phyloP scores from a whole-genome alignment of 2,329 filamentous ascomycete genomes.

The Blastomyces parvus region DNA sequence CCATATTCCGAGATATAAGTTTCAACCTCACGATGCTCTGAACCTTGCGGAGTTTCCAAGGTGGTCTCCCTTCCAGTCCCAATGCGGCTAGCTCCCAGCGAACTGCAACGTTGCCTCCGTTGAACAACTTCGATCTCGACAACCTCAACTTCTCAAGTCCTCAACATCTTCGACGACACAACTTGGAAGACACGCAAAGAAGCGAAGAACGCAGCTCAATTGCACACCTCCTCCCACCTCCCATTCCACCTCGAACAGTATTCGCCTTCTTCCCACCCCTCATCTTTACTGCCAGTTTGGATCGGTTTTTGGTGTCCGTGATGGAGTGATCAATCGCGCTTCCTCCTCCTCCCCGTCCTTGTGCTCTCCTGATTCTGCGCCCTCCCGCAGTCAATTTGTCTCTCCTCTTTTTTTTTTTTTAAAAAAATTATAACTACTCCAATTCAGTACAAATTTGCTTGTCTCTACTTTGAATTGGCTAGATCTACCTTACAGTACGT shows the following conservation, averaged over 20 bases:
- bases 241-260: too few relatives aligned
- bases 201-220: background rate
- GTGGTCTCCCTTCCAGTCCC: too few relatives aligned
- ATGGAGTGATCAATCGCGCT: background rate
- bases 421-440: background rate
- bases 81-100: background rate
- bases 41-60: too few relatives aligned
- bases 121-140: background rate
- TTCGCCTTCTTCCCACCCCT: background rate
- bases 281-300: background rate
- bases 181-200: background rate
- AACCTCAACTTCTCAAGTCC: too few relatives aligned
- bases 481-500: background rate
- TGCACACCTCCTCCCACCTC: background rate
- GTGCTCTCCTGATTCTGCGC: background rate
- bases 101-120: constrained; percentile 5
- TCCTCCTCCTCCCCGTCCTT: background rate
- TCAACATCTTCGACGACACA: too few relatives aligned
- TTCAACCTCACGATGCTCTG: too few relatives aligned
- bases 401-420: background rate
- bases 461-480: background rate
- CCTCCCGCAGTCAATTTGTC: background rate
- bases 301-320: background rate
- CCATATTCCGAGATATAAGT: too few relatives aligned
- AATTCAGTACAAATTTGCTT: background rate